A percentile compares a stretch with the other conserved stretches of the same genome.
phyloP scores from a whole-genome alignment of 208 protist genomes.

The Acanthamoeba sp. region DNA sequence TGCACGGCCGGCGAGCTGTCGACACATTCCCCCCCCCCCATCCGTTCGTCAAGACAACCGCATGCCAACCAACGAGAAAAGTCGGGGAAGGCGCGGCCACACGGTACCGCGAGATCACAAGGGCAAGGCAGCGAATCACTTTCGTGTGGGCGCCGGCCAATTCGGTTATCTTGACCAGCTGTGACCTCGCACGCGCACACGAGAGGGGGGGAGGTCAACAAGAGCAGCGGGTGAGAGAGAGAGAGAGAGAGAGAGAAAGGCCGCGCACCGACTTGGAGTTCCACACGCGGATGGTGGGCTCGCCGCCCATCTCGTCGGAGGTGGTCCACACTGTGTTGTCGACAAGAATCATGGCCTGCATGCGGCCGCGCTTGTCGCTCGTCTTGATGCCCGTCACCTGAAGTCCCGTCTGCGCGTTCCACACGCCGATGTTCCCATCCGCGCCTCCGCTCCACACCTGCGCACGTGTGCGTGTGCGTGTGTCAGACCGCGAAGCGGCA shows the following conservation, averaged over 20 bases:
- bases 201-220: background rate
- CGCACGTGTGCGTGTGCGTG: background rate
- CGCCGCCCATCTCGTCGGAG: conserved; percentile 30
- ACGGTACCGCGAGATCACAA: conserved; percentile 51
- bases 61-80: no score
- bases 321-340: conserved; percentile 54
- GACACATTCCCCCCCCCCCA: background rate
- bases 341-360: conserved; percentile 63
- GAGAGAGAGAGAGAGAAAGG: background rate
- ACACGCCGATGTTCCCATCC: conserved; percentile 45
- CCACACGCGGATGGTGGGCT: conserved; percentile 52
- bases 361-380: conserved; percentile 43
- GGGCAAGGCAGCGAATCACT: conserved; percentile 39
- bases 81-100: background rate
- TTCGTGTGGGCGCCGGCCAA: conserved; percentile 27
- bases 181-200: background rate
- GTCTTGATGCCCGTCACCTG: conserved; percentile 46
- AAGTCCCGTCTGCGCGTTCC: conserved; percentile 46
- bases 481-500: no score
- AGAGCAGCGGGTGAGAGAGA: background rate
- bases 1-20: conserved; percentile 45
- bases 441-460: conserved; percentile 52
- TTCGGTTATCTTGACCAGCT: conserved; percentile 46
- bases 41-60: no score
- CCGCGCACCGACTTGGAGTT: conserved; percentile 6